Evolutionary conservation across 1,139 yeast genomes (phyloP), one percentile per base, ranked within the genome.

Genomic region (Candida albicans): DNA sequence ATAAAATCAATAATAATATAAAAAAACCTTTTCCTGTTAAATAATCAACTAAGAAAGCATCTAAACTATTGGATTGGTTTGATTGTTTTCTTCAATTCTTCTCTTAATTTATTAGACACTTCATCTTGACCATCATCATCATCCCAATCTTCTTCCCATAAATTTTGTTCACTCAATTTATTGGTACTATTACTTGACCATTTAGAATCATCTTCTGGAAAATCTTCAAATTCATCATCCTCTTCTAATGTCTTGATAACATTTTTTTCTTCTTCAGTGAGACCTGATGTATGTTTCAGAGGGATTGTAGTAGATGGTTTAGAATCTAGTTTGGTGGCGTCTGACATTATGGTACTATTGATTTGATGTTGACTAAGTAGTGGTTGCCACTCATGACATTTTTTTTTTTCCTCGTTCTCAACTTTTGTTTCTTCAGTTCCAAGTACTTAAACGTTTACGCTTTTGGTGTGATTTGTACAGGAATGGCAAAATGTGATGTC

Each of bases 81-180:
- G 11, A 36, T 45, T 1, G 52, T 30, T 41, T 48, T 50, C 37
- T 46, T 46, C 58, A 73, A 70, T 53, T 73, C 78, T 39, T 65
- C 71, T 75, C 83, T 78, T 61, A 90, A 74, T 55, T 77, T 81
- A 48, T 75, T 76, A 27, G 93, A 81, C 63, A 90, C 90, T 51
- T 87, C 88, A 61, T 88, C 96, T 51, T 86, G 91, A 45, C 84
- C 84, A 57, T 89, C 96, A 49, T 84, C 95, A 59, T 88, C 96
- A 55, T 90, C 96, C 97, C 97, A 90, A 61, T 87, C 91, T 63
- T 90, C 96, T 60, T 90, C 96, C 96, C 97, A 90, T 46, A 89
- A 76, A 45, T 64, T 69, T 42, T 65, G 61, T 5, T 72, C 66
- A 46, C 69, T 65, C 45, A 67, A 55, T 52, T 80, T 78, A 11